Evolutionary conservation across 2,329 filamentous ascomycete genomes (phyloP).

Genomic region (Colletotrichum euphorbiae): DNA sequence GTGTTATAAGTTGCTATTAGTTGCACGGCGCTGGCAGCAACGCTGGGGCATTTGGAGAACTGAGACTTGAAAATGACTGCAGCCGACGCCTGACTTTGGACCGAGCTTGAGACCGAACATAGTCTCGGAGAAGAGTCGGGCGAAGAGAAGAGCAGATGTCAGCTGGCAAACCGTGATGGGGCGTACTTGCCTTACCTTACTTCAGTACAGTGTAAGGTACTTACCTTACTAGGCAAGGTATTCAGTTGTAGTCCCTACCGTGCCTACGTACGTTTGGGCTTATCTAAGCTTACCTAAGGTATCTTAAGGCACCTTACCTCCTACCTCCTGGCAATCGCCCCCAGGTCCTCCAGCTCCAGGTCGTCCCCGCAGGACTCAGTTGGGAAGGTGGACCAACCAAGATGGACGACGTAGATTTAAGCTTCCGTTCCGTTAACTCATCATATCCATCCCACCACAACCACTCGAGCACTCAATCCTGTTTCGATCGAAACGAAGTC

Average conservation of each 20-base stretch:
- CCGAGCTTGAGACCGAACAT: too few relatives aligned
- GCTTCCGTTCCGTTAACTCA: conserved; percentile 15
- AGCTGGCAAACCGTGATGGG: conserved; percentile 22
- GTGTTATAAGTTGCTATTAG: too few relatives aligned
- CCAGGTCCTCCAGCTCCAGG: neutral
- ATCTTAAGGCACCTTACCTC: too few relatives aligned
- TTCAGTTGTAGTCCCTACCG: conserved; percentile 16
- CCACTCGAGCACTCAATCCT: neutral
- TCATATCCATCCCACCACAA: conserved; percentile 5
- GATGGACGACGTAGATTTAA: conserved; percentile 33
- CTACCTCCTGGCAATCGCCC: conserved; percentile 5
- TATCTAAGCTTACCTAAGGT: neutral
- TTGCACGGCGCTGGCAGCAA: too few relatives aligned
- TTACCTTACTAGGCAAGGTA: neutral
- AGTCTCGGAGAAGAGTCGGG: too few relatives aligned
- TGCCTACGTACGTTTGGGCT: conserved; percentile 23
- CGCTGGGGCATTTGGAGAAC: too few relatives aligned
- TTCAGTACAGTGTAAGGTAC: too few relatives aligned
- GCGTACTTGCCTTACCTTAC: conserved; percentile 1
- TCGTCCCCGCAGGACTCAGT: conserved; percentile 5
- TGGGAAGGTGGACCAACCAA: conserved; percentile 16
- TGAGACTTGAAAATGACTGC: too few relatives aligned
- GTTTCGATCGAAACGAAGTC: neutral
- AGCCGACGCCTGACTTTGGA: too few relatives aligned
- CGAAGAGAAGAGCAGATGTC: neutral